phyloP scores from a whole-genome alignment of 495 filamentous ascomycete genomes.

The Penicillium cinerascens region DNA sequence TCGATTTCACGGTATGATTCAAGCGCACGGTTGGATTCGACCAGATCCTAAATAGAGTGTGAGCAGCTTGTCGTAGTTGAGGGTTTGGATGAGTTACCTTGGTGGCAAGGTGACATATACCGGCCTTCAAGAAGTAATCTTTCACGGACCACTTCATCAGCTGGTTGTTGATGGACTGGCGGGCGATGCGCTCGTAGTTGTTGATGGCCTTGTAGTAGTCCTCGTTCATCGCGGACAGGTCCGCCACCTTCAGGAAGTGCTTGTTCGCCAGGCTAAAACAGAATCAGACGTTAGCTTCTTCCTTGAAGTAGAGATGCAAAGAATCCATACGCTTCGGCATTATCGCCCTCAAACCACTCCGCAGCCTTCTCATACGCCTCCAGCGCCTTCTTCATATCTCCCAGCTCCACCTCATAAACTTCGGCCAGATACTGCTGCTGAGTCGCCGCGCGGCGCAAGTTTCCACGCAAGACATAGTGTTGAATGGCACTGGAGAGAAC shows the following conservation, averaged over 20 bases:
- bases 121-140: slow-evolving; percentile 88
- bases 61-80: background rate
- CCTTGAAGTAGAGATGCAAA: background rate
- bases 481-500: slow-evolving; percentile 70
- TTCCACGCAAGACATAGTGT: slow-evolving; percentile 78
- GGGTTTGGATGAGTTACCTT: slow-evolving; percentile 38
- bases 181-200: slow-evolving; percentile 76
- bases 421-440: slow-evolving; percentile 84
- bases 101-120: slow-evolving; percentile 74
- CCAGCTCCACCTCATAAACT: slow-evolving; percentile 73
- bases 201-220: slow-evolving; percentile 80
- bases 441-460: slow-evolving; percentile 82
- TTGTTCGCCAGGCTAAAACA: slow-evolving; percentile 75
- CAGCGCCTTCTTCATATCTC: slow-evolving; percentile 70
- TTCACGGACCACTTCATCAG: slow-evolving; percentile 90
- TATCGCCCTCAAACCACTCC: slow-evolving; percentile 81
- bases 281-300: slow-evolving; percentile 1
- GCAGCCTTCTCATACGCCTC: slow-evolving; percentile 78
- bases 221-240: slow-evolving; percentile 72
- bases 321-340: slow-evolving; percentile 71
- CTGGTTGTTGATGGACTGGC: slow-evolving; percentile 67
- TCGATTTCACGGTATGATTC: slow-evolving; percentile 81
- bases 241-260: slow-evolving; percentile 81
- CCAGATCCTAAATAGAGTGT: slow-evolving; percentile 53
- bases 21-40: slow-evolving; percentile 71